Base-by-base conservation (phyloP, 23 red algal species). In the Gracilariopsis chorda region DNA sequence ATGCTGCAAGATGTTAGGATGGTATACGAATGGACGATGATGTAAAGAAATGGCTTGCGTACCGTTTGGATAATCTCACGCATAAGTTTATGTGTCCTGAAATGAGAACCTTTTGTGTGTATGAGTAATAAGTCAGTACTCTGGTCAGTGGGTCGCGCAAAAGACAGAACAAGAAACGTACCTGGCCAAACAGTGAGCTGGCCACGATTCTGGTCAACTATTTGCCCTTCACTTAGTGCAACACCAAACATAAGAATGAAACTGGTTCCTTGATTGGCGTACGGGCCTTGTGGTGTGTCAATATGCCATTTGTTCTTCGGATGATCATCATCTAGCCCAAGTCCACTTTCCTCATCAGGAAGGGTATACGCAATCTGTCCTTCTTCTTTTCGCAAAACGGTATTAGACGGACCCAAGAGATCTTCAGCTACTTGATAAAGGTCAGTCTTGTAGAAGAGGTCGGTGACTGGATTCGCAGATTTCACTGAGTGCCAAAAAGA, bases 111-210 rank as follows among this genome's bases (percentile, higher is more conserved):
- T 88, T 80, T 55, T 23, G n/a, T 16, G 14, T n/a, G n/a, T 55
- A 55, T 55, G 14, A 55, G 49, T 55, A 55, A 55, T n/a, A n/a
- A 55, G n/a, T 16, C 16, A 55, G n/a, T 16, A 55, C 49, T 55
- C n/a, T 55, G 49, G 49, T 55, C 49, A 55, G 49, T 55, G 16
- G 14, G 49, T 55, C 16, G 14, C n/a, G 14, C 16, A 14, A 55
- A 55, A 55, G n/a, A 55, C 49, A 5, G 70, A 2, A 17, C 23
- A 3, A 7, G 41, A 3, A 20, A 88, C 83, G 17, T 88, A 88
- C 83, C 69, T 35, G 62, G 42, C 83, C 83, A 88, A 40, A 63
- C 63, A 48, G 20, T 88, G 40, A 88, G 75, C 51, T 88, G 83
- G 17, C 83, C 83, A 11, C 83, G 61, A 29, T 88, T 88, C 25